Evolutionary conservation across 2,329 filamentous ascomycete species (phyloP), one percentile per base, ranked within the genome.

Genomic region (Epichloe festucae): DNA sequence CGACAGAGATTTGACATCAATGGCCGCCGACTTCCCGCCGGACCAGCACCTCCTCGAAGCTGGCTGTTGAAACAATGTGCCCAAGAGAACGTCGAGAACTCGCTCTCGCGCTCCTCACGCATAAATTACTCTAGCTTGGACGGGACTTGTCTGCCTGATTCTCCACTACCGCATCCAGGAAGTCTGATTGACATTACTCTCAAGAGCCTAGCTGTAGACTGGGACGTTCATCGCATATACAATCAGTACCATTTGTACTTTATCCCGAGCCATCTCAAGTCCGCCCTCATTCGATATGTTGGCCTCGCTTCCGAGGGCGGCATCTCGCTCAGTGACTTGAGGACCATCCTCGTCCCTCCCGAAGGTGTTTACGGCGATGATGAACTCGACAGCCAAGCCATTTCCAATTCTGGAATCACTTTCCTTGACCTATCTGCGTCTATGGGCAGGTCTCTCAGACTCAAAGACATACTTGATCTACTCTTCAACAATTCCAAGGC

Each of bases 11-110:
- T 74, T 42, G 75, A 76, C 58, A 62, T 62, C 15, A 64, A 68
- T 59, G 77, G 77, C 17, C 69, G 73, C 52, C 71, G 77, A 51
- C 64, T 74, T 19, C 79, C 79, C 10, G 71, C 80, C 2, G 80
- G 80, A 0, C 80, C 80, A 21, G 73, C 78, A 27, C 73, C 80
- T 21, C 80, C 80, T 2, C 70, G 70, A 39, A 82, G 77, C 59
- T 84, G 80, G 80, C 52, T 65, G 14, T 55, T 55, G 46, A 51
- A 62, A 72, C 54, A 53, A 38, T 48, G 52, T 44, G 53, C 51
- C 42, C 54, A 57, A 48, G 54, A 54, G 40, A 40, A 49, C 50
- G 46, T 23, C 53, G 52, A 53, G 14, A 39, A 49, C 47, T 54
- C 50, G 44, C 45, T 53, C n/a, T 53, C 54, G 36, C 54, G 55